Evolutionary conservation across 805 yeast genomes (phyloP).

Genomic region (Debaryomyces tyrocola): DNA sequence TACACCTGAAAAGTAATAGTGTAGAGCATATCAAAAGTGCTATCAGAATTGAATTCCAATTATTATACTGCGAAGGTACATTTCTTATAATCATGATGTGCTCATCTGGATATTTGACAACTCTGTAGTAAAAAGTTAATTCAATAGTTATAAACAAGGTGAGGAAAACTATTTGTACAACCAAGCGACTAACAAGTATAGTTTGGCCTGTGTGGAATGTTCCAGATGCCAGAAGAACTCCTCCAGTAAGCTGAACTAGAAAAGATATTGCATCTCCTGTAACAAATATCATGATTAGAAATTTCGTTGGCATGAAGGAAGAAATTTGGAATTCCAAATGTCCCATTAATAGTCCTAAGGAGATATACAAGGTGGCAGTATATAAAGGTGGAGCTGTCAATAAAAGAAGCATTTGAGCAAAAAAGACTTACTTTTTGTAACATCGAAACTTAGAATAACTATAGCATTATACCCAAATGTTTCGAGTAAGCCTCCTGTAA

Average conservation of each 20-base stretch:
- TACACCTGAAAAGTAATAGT: conserved; percentile 27
- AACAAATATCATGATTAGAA: conserved; percentile 25
- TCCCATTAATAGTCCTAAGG: conserved; percentile 22
- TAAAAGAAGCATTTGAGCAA: conserved; percentile 22
- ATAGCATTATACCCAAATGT: conserved; percentile 24
- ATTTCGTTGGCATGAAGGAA: conserved; percentile 18
- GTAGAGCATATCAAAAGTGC: conserved; percentile 9
- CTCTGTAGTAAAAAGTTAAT: conserved; percentile 9
- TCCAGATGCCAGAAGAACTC: conserved; percentile 24
- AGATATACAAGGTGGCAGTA: conserved; percentile 31
- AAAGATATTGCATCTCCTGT: conserved; percentile 28
- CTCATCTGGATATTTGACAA: neutral
- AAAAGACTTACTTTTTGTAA: conserved; percentile 13
- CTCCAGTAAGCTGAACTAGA: conserved; percentile 29
- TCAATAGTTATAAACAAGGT: conserved; percentile 22
- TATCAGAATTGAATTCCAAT: conserved; percentile 7
- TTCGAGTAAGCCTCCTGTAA: conserved; percentile 23
- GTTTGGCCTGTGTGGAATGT: conserved; percentile 13
- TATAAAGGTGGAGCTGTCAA: conserved; percentile 30
- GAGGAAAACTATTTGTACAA: conserved; percentile 28
- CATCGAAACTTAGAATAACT: conserved; percentile 11
- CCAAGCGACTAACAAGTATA: conserved; percentile 26
- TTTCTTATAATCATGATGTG: neutral
- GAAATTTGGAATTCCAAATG: conserved; percentile 14
- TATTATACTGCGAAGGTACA: conserved; percentile 3